A percentile compares a stretch with the other conserved stretches of the same genome.
phyloP scores from a whole-genome alignment of 192 early-diverging fungal genomes.

The Entomortierella chlamydospora region DNA sequence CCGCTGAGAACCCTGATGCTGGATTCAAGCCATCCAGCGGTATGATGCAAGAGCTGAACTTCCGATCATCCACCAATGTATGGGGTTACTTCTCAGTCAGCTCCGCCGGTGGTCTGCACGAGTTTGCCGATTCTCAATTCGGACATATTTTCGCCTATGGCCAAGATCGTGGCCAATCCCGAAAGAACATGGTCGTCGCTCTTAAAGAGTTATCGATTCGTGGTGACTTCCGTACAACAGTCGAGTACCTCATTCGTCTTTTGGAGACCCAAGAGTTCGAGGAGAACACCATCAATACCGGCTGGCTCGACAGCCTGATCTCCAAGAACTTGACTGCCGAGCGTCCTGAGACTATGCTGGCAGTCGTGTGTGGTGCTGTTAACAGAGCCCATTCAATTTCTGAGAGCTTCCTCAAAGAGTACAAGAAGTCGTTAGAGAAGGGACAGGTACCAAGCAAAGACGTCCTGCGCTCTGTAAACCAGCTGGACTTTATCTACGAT shows the following conservation, averaged over 20 bases:
- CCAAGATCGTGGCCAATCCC: conserved; percentile 89
- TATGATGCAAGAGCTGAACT: conserved; percentile 97
- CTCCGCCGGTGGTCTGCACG: conserved; percentile 94
- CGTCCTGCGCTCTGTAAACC: conserved; percentile 77
- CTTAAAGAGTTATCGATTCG: conserved; percentile 98
- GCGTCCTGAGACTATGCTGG: conserved; percentile 89
- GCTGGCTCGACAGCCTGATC: conserved; percentile 96
- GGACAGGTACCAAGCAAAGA: conserved; percentile 89
- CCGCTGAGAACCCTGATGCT: conserved; percentile 99
- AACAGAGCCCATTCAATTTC: conserved; percentile 83
- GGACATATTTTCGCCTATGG: conserved; percentile 99
- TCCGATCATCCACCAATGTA: conserved; percentile 93
- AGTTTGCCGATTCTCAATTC: conserved; percentile 99
- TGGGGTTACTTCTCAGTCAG: conserved; percentile 99
- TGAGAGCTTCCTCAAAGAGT: conserved; percentile 74
- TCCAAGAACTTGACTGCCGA: conserved; percentile 90
- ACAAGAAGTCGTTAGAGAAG: conserved; percentile 87
- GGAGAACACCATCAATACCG: conserved; percentile 92
- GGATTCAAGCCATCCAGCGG: conserved; percentile 98
- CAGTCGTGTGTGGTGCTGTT: conserved; percentile 93
- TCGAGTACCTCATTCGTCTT: conserved; percentile 95
- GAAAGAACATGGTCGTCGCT: conserved; percentile 97
- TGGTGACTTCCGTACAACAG: conserved; percentile 98
- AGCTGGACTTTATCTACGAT: conserved; percentile 93
- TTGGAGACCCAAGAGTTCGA: conserved; percentile 91